These are phyloP conservation scores for Epichloe hybrida DNA, from an alignment of 2,329 filamentous ascomycete genomes.

Conservation along the genomic window DNA sequence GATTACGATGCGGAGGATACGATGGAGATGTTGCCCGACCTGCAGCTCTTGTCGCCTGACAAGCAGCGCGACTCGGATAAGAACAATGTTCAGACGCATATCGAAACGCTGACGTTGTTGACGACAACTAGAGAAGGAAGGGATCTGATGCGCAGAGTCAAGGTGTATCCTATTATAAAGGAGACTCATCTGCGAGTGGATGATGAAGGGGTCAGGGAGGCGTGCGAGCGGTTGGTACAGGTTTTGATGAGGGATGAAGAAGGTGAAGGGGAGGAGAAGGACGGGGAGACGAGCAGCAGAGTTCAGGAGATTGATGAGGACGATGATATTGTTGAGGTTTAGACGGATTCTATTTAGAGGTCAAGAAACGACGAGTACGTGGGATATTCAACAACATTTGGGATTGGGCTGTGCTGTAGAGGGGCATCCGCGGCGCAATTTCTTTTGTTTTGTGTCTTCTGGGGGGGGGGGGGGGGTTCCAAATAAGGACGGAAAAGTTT, in stretches of 20 bases:
- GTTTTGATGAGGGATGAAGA: slow-evolving; percentile 72
- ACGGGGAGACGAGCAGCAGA: slow-evolving; percentile 15
- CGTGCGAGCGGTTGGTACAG: slow-evolving; percentile 80
- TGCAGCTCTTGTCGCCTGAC: slow-evolving; percentile 79
- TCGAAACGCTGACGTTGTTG: slow-evolving; percentile 77
- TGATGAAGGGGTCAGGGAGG: slow-evolving; percentile 68
- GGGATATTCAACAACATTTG: background rate
- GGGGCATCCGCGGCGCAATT: background rate
- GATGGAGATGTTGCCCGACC: slow-evolving; percentile 73
- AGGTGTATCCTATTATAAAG: slow-evolving; percentile 79
- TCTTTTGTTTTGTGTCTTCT: background rate
- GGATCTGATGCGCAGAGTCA: slow-evolving; percentile 58
- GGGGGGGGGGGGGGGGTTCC: no score
- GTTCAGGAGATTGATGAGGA: slow-evolving; percentile 38
- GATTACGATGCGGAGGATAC: slow-evolving; percentile 81
- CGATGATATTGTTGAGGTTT: slow-evolving; percentile 41
- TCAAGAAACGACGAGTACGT: background rate
- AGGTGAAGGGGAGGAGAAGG: slow-evolving; percentile 25
- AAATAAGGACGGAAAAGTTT: background rate
- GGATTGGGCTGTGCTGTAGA: background rate
- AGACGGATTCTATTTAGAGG: slow-evolving; percentile 7
- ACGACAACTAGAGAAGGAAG: slow-evolving; percentile 66
- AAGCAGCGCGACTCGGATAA: slow-evolving; percentile 71
- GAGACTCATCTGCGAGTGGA: slow-evolving; percentile 71
- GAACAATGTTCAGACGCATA: slow-evolving; percentile 68